These are phyloP conservation scores for Pisolithus thermaeus DNA, from an alignment of 1,284 basidiomycete genomes.

Conservation along the genomic window DNA sequence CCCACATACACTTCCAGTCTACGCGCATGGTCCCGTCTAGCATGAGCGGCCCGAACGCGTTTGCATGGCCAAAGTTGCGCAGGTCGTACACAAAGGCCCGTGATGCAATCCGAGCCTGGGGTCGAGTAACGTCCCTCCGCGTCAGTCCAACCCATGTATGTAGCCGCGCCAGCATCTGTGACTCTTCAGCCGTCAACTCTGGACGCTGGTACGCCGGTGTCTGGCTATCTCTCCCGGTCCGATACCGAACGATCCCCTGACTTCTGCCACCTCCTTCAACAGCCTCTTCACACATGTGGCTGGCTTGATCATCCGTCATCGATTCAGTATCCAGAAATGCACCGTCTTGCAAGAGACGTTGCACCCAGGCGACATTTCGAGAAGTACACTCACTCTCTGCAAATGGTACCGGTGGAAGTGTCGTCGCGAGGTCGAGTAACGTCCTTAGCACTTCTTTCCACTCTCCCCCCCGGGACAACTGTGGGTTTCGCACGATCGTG, in stretches of 20 bases:
- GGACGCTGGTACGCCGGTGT: background rate
- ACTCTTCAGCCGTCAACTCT: constrained; percentile 30
- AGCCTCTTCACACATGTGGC: background rate
- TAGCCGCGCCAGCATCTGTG: constrained; percentile 43
- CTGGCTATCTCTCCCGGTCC: too few relatives aligned
- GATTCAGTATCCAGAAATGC: constrained; percentile 38
- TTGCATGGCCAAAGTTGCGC: constrained; percentile 45
- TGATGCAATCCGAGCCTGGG: constrained; percentile 31
- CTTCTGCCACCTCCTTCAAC: background rate
- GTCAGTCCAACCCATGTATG: constrained; percentile 55
- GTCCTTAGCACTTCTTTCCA: constrained; percentile 38
- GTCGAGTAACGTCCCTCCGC: constrained; percentile 30
- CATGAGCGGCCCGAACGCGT: constrained; percentile 54
- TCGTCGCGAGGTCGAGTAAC: constrained; percentile 41
- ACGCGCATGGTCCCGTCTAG: constrained; percentile 38
- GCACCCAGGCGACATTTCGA: constrained; percentile 48
- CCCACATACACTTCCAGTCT: constrained; percentile 56
- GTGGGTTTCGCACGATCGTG: constrained; percentile 33
- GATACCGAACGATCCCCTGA: background rate
- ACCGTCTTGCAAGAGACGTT: constrained; percentile 35
- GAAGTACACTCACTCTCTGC: constrained; percentile 33
- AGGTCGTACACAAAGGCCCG: constrained; percentile 57
- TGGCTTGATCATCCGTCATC: background rate
- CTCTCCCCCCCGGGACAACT: constrained; percentile 37
- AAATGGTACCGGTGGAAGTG: constrained; percentile 33